Conservation (phyloP, 768 basidiomycete species). For the Multifurca ochricompacta region DNA sequence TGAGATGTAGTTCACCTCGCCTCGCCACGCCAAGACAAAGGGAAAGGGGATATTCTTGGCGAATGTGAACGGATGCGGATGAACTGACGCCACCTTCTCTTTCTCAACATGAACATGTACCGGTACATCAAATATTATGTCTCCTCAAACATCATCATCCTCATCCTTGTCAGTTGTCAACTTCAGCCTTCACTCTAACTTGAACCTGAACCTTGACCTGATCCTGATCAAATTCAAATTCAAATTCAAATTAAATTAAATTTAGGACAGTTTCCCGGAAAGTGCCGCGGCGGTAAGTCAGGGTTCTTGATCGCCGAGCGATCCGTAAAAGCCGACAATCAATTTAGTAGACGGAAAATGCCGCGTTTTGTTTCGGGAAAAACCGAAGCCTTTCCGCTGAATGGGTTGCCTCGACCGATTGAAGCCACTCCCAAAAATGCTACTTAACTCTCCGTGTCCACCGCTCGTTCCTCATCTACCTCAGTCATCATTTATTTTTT, state of each 20-base stretch:
- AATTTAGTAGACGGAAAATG: conserved; percentile 2
- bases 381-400: conserved; percentile 7
- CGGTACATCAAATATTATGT: no score
- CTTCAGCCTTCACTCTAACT: no score
- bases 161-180: no score
- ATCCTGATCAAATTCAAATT: no score
- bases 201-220: no score
- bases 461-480: conserved; percentile 1
- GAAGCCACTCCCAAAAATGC: conserved; percentile 4
- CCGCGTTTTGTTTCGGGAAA: neutral
- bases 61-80: no score
- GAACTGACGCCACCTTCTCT: no score
- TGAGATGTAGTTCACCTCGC: no score
- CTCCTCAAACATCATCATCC: no score
- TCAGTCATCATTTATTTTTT: neutral
- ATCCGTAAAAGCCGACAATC: conserved; percentile 18
- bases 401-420: neutral
- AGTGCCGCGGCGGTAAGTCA: conserved; percentile 6
- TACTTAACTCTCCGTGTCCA: conserved; percentile 12
- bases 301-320: conserved; percentile 17
- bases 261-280: neutral
- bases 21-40: no score
- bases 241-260: neutral
- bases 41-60: neutral
- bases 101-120: no score